phyloP scores from a whole-genome alignment of 805 yeast species.

The Spathaspora passalidarum region DNA sequence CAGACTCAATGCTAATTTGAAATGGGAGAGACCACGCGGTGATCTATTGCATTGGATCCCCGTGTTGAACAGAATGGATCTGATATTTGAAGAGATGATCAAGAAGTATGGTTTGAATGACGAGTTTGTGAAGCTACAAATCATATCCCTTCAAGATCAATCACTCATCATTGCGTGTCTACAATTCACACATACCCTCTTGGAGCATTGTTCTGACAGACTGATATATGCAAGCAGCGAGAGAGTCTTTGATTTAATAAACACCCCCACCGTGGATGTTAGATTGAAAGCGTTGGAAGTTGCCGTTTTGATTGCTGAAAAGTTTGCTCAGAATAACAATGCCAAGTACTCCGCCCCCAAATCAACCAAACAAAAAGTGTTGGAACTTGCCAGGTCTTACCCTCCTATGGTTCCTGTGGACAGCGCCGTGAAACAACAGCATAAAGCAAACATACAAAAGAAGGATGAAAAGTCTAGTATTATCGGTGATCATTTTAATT shows the following conservation, averaged over 20 bases:
- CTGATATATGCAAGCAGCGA: constrained; percentile 64
- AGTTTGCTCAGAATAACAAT: constrained; percentile 48
- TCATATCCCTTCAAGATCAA: constrained; percentile 47
- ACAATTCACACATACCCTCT: constrained; percentile 56
- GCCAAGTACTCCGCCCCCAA: constrained; percentile 44
- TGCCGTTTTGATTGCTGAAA: constrained; percentile 57
- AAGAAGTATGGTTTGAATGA: constrained; percentile 51
- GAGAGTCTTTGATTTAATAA: constrained; percentile 54
- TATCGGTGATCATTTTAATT: constrained; percentile 40
- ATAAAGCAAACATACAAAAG: constrained; percentile 6
- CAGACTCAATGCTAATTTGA: constrained; percentile 32
- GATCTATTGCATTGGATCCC: constrained; percentile 76
- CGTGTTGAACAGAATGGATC: constrained; percentile 73
- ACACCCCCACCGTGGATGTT: constrained; percentile 57
- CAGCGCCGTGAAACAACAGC: constrained; percentile 23
- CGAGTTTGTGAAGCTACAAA: constrained; percentile 44
- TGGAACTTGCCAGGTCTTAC: constrained; percentile 51
- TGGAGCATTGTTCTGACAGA: constrained; percentile 67
- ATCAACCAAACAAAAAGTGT: constrained; percentile 41
- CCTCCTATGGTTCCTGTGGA: constrained; percentile 47
- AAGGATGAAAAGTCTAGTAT: constrained; percentile 18
- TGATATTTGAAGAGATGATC: constrained; percentile 52
- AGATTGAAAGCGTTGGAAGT: constrained; percentile 60
- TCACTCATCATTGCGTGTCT: constrained; percentile 48
- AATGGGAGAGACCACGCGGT: constrained; percentile 64